Evolutionary conservation across 371 early-diverging fungal species (phyloP).

Genomic region (Mortierella sp.): DNA sequence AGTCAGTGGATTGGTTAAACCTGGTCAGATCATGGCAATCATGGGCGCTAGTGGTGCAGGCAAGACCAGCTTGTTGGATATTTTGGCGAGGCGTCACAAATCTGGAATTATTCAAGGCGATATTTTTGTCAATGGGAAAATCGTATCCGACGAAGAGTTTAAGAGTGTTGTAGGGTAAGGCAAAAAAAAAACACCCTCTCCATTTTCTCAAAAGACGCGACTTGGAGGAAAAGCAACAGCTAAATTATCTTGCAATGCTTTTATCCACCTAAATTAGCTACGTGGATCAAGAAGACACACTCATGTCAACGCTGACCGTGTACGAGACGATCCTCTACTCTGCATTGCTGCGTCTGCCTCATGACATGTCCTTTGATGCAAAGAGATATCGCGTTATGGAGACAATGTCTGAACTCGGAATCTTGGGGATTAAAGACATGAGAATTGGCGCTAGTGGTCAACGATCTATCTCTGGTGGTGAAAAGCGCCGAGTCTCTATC

Average conservation of each 20-base stretch:
- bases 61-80: conserved; percentile 90
- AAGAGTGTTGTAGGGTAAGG: conserved; percentile 74
- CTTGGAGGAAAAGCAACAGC: no score
- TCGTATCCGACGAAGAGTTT: conserved; percentile 66
- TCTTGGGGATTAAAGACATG: conserved; percentile 81
- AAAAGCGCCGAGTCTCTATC: conserved; percentile 86
- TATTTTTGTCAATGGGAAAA: conserved; percentile 85
- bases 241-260: no score
- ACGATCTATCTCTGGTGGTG: conserved; percentile 88
- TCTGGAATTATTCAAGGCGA: conserved; percentile 83
- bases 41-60: conserved; percentile 78
- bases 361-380: conserved; percentile 67
- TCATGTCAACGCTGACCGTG: conserved; percentile 86
- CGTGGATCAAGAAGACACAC: conserved; percentile 90
- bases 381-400: conserved; percentile 77
- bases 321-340: conserved; percentile 86
- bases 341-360: conserved; percentile 81
- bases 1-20: conserved; percentile 77
- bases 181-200: no score
- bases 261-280: conserved; percentile 69
- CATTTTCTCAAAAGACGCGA: background rate
- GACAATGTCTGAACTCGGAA: conserved; percentile 81
- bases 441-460: conserved; percentile 79
- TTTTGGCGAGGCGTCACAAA: conserved; percentile 90
- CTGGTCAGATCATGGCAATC: conserved; percentile 88